Percentiles rank a stretch among this genome's conserved stretches.
Evolutionary conservation across 2,329 filamentous ascomycete species (phyloP).

Genomic region (Zalaria sp.): DNA sequence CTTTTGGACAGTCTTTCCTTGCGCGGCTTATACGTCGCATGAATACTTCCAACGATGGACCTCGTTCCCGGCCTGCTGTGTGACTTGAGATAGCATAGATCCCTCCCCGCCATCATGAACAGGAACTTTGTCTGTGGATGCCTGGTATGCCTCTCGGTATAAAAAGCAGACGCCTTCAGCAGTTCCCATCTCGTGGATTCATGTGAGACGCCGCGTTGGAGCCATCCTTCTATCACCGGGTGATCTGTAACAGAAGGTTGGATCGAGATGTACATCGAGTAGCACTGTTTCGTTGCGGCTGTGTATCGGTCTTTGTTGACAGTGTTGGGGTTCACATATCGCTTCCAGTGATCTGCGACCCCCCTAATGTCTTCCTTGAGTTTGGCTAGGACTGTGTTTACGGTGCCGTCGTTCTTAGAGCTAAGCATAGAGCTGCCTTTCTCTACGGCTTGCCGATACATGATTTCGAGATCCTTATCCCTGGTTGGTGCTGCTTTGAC

Average conservation of each 20-base stretch:
- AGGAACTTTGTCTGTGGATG: conserved; percentile 14
- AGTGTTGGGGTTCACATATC: background rate
- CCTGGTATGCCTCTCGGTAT: conserved; percentile 13
- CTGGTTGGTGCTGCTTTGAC: background rate
- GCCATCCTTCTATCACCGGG: conserved; percentile 9
- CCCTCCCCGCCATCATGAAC: conserved; percentile 24
- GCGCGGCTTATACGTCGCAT: conserved; percentile 2
- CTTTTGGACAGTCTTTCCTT: background rate
- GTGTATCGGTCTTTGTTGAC: background rate
- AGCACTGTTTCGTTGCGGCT: conserved; percentile 1
- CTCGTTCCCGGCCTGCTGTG: background rate
- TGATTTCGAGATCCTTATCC: conserved; percentile 1
- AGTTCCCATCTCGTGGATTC: conserved; percentile 25
- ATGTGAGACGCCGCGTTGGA: conserved; percentile 7
- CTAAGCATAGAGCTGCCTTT: background rate
- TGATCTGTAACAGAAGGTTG: conserved; percentile 6
- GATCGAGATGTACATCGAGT: conserved; percentile 8
- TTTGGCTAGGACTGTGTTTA: background rate
- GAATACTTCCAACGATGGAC: background rate
- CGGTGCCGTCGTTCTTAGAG: background rate
- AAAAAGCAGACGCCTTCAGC: conserved; percentile 31
- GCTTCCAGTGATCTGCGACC: background rate
- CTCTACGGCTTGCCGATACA: background rate
- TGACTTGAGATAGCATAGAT: conserved; percentile 25
- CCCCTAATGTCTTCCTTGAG: background rate